These are phyloP conservation scores for Candida tropicalis DNA, from an alignment of 1,139 yeast genomes.

Conservation along the genomic window DNA sequence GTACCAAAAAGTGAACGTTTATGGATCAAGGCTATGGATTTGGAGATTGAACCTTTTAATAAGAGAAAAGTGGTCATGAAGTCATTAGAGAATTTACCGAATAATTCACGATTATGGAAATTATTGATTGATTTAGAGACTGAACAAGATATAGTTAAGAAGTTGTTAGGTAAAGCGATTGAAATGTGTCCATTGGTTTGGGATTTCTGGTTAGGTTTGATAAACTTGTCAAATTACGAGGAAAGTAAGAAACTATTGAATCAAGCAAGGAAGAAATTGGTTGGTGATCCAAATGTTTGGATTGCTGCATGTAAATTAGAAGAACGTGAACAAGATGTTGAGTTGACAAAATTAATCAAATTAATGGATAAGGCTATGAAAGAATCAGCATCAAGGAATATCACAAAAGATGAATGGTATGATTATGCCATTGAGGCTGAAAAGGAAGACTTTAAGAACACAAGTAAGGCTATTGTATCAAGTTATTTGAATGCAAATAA, in stretches of 20 bases:
- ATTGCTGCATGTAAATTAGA: constrained; percentile 71
- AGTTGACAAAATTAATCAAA: constrained; percentile 41
- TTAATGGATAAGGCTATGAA: constrained; percentile 57
- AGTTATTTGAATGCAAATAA: constrained; percentile 19
- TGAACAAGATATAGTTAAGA: constrained; percentile 45
- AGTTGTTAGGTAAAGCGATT: constrained; percentile 66
- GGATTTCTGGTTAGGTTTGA: constrained; percentile 60
- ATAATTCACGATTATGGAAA: constrained; percentile 54
- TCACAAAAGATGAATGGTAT: constrained; percentile 42
- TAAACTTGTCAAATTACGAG: constrained; percentile 45
- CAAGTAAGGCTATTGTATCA: constrained; percentile 42
- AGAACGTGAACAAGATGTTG: constrained; percentile 47
- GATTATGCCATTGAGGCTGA: constrained; percentile 42
- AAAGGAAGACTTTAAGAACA: constrained; percentile 32
- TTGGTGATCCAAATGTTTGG: constrained; percentile 65
- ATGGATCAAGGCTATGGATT: constrained; percentile 72
- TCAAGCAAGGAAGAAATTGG: constrained; percentile 58
- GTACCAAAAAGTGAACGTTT: constrained; percentile 59
- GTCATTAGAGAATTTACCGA: constrained; percentile 58
- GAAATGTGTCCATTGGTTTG: constrained; percentile 68
- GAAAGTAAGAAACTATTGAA: constrained; percentile 60
- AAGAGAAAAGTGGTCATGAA: constrained; percentile 62
- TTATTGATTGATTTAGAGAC: constrained; percentile 54
- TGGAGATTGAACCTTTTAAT: constrained; percentile 59
- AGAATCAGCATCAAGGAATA: constrained; percentile 22